These are phyloP conservation scores for Kentomonas sorsogonicus DNA, from an alignment of 208 protist genomes.

Conservation along the genomic window DNA sequence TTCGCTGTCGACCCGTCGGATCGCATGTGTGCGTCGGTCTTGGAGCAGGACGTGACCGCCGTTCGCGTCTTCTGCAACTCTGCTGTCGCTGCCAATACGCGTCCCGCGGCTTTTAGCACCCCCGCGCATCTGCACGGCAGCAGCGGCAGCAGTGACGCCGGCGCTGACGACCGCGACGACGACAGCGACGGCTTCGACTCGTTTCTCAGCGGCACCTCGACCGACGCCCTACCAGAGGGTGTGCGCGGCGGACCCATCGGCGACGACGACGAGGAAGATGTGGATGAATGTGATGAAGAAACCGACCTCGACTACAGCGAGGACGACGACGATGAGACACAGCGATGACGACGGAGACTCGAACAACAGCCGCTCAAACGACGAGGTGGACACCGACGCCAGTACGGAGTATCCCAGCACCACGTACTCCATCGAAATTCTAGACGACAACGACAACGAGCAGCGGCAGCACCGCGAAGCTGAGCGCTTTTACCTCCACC, in stretches of 20 bases:
- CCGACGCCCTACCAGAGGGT: slow-evolving; percentile 7
- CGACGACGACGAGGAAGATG: slow-evolving; percentile 14
- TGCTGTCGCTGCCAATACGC: slow-evolving; percentile 51
- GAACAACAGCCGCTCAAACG: too few relatives aligned
- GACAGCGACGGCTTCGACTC: slow-evolving; percentile 27
- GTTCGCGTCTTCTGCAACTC: slow-evolving; percentile 76
- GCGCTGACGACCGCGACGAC: slow-evolving; percentile 45
- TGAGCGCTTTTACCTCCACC: too few relatives aligned
- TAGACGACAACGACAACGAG: too few relatives aligned
- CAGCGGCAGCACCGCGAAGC: too few relatives aligned
- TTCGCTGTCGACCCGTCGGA: slow-evolving; percentile 82
- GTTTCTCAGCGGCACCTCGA: slow-evolving; percentile 22
- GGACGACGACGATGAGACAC: slow-evolving; percentile 20
- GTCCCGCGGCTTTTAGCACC: slow-evolving; percentile 55
- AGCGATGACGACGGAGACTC: too few relatives aligned
- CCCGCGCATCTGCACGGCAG: slow-evolving; percentile 34
- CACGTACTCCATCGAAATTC: too few relatives aligned
- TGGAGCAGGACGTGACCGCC: slow-evolving; percentile 54
- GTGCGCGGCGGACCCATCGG: slow-evolving; percentile 20
- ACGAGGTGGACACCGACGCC: too few relatives aligned
- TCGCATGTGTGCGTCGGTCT: slow-evolving; percentile 78
- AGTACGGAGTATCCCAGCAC: too few relatives aligned
- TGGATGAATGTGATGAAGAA: slow-evolving; percentile 21
- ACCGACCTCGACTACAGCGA: slow-evolving; percentile 20
- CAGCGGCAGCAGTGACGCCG: slow-evolving; percentile 28